Evolutionary conservation across 768 basidiomycete species (phyloP), one percentile per base, ranked within the genome.

Genomic region (Pisolithus tinctorius): DNA sequence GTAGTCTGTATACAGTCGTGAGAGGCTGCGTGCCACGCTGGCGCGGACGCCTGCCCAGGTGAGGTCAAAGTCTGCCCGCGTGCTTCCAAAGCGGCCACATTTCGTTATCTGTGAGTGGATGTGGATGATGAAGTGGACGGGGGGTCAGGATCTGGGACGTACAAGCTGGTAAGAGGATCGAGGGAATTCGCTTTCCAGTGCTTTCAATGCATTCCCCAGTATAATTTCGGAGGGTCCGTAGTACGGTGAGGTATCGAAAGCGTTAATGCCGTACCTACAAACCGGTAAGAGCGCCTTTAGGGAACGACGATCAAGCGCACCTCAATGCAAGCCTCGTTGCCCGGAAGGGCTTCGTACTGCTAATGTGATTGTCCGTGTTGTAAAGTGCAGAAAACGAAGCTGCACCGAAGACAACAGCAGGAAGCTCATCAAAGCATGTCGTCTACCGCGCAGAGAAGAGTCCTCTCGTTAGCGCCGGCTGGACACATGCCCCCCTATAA

Each of bases 211-310:
- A 48, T 78, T 78, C 36, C 92, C 87, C 41, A 91, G 70, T 0
- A 93, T 73, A 55, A 82, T 76, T 68, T 93, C 91, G 0, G 90
- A 90, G 4, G 80, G 77, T 10, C 86, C 88, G 60, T 93, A 93
- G 63, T 81, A 88, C 6, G 82, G 78, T 11, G 88, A 78, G 3
- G 91, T 93, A 65, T 94, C 91, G 60, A 94, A 87, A 0, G 85
- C 84, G 31, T 68, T 68, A 50, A 93, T 83, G 26, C 89, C 91
- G 69, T 90, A 92, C 39, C 91, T 91, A 51, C 39, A 36, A 25
- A 6, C 9, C 3, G 4, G 2, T 37, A n/a, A 29, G 6, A 30
- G 4, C 29, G 8, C 1, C 3, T 27, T 20, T 30, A 6, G 4
- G 17, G 25, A 14, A 4, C 44, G 20, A 27, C 6, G 16, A 16